phyloP scores from a whole-genome alignment of 108 stramenopile genomes.

The Parietichytrium sp. region DNA sequence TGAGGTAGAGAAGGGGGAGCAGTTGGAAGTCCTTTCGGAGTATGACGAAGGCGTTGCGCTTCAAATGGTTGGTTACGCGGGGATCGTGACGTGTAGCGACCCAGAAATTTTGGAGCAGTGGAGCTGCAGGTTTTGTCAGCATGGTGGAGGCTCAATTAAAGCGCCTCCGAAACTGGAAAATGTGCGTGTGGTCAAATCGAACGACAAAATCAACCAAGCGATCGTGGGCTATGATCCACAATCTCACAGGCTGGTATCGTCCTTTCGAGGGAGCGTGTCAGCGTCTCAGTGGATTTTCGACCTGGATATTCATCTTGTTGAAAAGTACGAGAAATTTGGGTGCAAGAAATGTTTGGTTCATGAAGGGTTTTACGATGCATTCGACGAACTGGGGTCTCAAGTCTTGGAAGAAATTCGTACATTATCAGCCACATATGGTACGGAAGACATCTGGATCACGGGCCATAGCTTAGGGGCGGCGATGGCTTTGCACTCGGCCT shows the following conservation, averaged over 20 bases:
- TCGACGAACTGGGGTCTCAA: not conserved
- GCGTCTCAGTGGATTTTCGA: constrained; percentile 22
- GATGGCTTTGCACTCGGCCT: not conserved
- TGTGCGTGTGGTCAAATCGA: not conserved
- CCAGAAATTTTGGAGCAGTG: not conserved
- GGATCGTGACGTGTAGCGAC: not conserved
- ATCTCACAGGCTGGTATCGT: not conserved
- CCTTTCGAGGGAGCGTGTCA: constrained; percentile 6
- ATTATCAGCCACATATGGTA: not conserved
- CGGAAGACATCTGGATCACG: not conserved
- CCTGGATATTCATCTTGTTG: not conserved
- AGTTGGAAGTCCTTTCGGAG: too few relatives aligned
- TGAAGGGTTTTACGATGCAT: not conserved
- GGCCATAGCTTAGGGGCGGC: constrained; percentile 28
- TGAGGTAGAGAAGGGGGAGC: too few relatives aligned
- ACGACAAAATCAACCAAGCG: not conserved
- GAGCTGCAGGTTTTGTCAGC: not conserved
- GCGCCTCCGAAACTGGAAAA: not conserved
- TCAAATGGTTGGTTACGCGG: not conserved
- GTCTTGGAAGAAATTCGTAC: not conserved
- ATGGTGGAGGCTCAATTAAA: not conserved
- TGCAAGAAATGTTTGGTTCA: constrained; percentile 4
- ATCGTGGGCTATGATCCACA: not conserved
- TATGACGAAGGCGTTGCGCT: not conserved
- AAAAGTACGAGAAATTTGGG: too few relatives aligned